Evolutionary conservation across 768 basidiomycete species (phyloP).

Genomic region (Termitomyces sp.): DNA sequence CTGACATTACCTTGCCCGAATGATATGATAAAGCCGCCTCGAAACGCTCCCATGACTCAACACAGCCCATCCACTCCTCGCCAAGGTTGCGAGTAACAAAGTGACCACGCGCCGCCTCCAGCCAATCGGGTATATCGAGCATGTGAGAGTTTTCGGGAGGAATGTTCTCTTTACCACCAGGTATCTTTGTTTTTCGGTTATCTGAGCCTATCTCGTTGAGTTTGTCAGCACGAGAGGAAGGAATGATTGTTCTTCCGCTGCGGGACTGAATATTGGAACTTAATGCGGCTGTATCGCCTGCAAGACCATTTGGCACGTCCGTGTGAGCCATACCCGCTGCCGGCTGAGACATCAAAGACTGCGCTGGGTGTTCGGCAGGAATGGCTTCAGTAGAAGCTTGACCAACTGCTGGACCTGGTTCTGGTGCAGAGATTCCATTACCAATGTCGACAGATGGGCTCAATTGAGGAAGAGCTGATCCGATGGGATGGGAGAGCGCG

Average conservation of each 20-base stretch:
- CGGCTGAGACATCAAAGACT: too few species aligned
- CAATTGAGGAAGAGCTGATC: too few species aligned
- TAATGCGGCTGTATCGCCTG: too few species aligned
- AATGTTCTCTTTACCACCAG: not conserved
- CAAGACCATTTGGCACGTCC: too few species aligned
- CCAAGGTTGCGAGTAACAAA: slow-evolving; percentile 7
- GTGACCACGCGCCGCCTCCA: slow-evolving; percentile 1
- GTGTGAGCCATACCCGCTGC: not conserved
- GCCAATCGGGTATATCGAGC: not conserved
- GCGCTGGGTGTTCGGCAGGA: too few species aligned
- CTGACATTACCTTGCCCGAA: not conserved
- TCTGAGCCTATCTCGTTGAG: not conserved
- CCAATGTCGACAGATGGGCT: too few species aligned
- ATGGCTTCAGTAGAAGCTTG: too few species aligned
- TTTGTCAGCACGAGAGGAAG: not conserved
- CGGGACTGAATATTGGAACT: not conserved
- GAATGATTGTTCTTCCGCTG: not conserved
- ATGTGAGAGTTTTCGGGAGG: not conserved
- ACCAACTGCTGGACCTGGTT: not conserved
- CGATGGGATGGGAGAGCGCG: too few species aligned
- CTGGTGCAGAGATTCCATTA: too few species aligned
- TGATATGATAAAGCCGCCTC: not conserved
- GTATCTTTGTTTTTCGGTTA: not conserved
- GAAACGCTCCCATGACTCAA: slow-evolving; percentile 4
- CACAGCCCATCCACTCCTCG: slow-evolving; percentile 7